Evolutionary conservation across 495 filamentous ascomycete species (phyloP).

Genomic region (Penicillium alfredii): DNA sequence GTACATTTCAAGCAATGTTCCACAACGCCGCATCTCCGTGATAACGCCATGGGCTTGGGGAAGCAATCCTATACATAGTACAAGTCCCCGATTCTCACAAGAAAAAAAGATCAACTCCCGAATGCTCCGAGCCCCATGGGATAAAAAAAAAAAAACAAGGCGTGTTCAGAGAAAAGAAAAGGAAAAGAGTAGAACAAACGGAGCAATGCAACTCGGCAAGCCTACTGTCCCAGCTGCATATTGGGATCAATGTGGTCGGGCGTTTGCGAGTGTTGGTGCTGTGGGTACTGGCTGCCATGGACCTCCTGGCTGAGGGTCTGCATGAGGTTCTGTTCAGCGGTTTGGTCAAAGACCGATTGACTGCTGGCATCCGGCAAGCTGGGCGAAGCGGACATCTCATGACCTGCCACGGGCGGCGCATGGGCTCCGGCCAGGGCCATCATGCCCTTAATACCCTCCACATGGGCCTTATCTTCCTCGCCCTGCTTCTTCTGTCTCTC

Average conservation of each 20-base stretch:
- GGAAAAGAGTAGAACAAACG: neutral
- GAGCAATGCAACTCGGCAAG: too few species aligned
- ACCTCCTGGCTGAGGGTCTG: conserved; percentile 45
- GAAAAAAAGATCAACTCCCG: conserved; percentile 3
- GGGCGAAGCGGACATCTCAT: conserved; percentile 45
- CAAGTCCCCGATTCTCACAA: too few species aligned
- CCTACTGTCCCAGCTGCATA: conserved; percentile 37
- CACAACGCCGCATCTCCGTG: too few species aligned
- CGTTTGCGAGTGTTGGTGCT: conserved; percentile 26
- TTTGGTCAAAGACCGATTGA: conserved; percentile 37
- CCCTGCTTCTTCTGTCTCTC: conserved; percentile 59
- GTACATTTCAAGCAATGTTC: too few species aligned
- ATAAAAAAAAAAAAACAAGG: conserved; percentile 2
- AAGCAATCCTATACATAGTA: too few species aligned
- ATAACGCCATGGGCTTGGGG: too few species aligned
- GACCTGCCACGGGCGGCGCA: conserved; percentile 30
- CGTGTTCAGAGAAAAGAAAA: conserved; percentile 1
- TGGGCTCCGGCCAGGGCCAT: conserved; percentile 52
- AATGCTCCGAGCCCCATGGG: too few species aligned
- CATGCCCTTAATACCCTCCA: conserved; percentile 68
- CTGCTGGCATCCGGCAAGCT: conserved; percentile 33
- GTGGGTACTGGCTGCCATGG: conserved; percentile 39
- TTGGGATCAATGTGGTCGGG: conserved; percentile 34
- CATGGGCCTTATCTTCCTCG: conserved; percentile 64
- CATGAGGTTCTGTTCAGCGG: conserved; percentile 45